Evolutionary conservation across 768 basidiomycete genomes (phyloP), one percentile per base, ranked within the genome.

Genomic region (Lactifluus subvellereus): DNA sequence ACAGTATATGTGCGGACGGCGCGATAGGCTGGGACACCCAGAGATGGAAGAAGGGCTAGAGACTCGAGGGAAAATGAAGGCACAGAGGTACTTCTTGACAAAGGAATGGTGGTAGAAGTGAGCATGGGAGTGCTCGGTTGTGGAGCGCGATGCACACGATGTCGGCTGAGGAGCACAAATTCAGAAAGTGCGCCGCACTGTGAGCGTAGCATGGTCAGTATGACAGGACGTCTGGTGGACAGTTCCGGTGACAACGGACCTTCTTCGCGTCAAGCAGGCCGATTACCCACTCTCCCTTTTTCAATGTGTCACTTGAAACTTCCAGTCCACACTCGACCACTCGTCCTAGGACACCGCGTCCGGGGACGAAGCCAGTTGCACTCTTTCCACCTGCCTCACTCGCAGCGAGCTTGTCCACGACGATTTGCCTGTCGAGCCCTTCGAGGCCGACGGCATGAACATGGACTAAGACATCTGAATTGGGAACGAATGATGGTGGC

Each of bases 381-480:
- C 62, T 73, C 71, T 59, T 60, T 64, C 50, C 68, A 6, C 66
- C 62, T 13, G 64, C 68, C 40, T 67, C 69, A 20, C 67, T 67
- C 62, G 68, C 48, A 59, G 66, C 69, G 7, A 69, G 68, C 59
- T 70, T 73, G 42, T 84, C 80, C 7, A 82, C 80, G 11, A 91
- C 82, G 62, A 93, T 77, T 57, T 83, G 78, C 6, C 78, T 80
- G 75, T 96, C 94, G 6, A 87, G 75, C 14, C 80, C 78, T 68
- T 96, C 93, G 48, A 96, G 73, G 2, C 85, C 92, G 1, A 93
- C 91, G n/a, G 88, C 91, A 80, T 89, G 92, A 4, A 97, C 89
- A 71, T 94, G 92, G 6, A 97, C 85, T 27, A 97, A 78, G 16
- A 94, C 82, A 60, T 88, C 80, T 32, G 79, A 77, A 51, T 83